Base-by-base conservation (phyloP, 768 basidiomycete species). In the Calocybe cyanea region DNA sequence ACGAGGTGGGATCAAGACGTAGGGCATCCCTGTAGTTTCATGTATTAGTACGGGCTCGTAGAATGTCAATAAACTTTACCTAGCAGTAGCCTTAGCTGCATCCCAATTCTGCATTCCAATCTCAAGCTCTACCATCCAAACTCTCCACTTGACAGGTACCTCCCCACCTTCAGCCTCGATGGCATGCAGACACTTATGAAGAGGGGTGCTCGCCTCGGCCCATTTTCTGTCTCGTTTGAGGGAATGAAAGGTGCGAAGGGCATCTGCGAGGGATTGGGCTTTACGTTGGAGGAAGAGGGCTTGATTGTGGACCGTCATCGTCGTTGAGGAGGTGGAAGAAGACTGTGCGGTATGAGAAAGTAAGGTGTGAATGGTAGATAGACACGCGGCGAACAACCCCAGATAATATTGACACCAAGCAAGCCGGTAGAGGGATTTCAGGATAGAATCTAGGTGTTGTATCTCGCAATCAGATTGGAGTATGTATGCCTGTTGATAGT, bases 371-470 rank as follows among this genome's bases (percentile, higher is more conserved):
- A 92, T 69, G 0, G 83, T 80, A 6, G 82, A 81, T 11, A 81
- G 69, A 1, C 90, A 86, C 11, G 81, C 77, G 1, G 76, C 75
- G 0, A 84, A 72, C 2, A 78, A 75, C 2, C 88, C 91, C 7
- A 90, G 72, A 0, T 88, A 87, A 13, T 91, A 71, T 50, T 94
- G 91, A 63, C 91, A 93, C 41, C 85, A 77, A 0, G 87, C 89
- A 4, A 92, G 77, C 3, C 92, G 85, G 28, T 89, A 69, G 38
- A 93, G 76, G 8, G 90, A 92, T 62, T 93, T 93, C 1, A 80
- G n/a, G n/a, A n/a, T n/a, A n/a, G n/a, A n/a, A n/a, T n/a, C n/a
- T n/a, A n/a, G n/a, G n/a, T n/a, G n/a, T n/a, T n/a, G 53, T 3
- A 83, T 79, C 6, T 86, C 85, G 0, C 69, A 48, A 11, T 68